Base-by-base conservation (phyloP, 257 asterid species). In the Scutellaria baicalensis region DNA sequence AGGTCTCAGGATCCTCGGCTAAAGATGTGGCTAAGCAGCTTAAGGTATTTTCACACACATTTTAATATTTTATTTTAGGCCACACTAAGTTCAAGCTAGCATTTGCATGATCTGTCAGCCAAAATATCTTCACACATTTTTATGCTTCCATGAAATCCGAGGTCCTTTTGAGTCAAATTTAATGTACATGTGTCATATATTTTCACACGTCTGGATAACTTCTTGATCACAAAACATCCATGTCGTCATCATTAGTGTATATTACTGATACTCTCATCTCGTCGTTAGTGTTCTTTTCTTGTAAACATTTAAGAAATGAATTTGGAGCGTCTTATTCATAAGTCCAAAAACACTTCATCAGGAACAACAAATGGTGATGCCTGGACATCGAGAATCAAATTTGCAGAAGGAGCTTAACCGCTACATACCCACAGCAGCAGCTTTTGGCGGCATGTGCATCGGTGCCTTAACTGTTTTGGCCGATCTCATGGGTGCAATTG, bases 361-460 rank as follows among this genome's bases (percentile, higher is more conserved):
- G 97, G 97, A 91, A 69, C 97, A 91, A 88, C 97, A 91, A 88
- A 88, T 91, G 96, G 97, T 91, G 78, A 91, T 91, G 97, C 96
- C 96, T 3, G 97, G 97, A 57, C 96, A 91, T 35, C 72, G 97
- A 68, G 97, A 91, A 35, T 86, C 97, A 5, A 91, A 91, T 72
- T 56, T 91, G 57, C 89, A 91, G 75, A 91, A 88, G 79, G 94
- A 91, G 81, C 76, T 91, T 85, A 91, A 88, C 76, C 94, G 96
- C 9, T 91, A 88, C 81, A 91, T 91, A 20, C 96, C 97, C 16
- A 91, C 97, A 1, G 95, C 97, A 43, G 96, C 97, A 52, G 97
- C 97, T 9, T 91, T 91, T 45, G 97, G 97, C 1, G 97, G 97
- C 51, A 80, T 90, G 75, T 90, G 97, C 77, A 90, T 90, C n/a